Percentiles rank a stretch among this genome's conserved stretches.
Conservation (phyloP, 441 rosid genomes). For the Flueggea neowawraea region DNA sequence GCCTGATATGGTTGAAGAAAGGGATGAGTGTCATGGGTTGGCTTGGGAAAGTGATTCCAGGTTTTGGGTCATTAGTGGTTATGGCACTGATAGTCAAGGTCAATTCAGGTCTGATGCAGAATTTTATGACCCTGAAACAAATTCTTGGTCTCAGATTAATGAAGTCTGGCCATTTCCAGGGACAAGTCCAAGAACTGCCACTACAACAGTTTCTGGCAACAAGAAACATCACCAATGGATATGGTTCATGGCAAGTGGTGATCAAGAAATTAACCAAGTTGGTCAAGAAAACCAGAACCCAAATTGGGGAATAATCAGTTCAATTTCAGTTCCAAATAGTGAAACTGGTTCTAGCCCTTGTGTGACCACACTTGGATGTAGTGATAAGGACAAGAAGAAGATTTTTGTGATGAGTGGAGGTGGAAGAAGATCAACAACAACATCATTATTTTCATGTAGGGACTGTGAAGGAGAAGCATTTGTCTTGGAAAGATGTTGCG, state of each 20-base stretch:
- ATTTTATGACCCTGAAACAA: slow-evolving; percentile 32
- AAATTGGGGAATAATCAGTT: slow-evolving; percentile 24
- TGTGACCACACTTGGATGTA: slow-evolving; percentile 27
- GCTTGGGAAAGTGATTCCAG: slow-evolving; percentile 32
- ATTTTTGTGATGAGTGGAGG: slow-evolving; percentile 34
- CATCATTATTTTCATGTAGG: slow-evolving; percentile 12
- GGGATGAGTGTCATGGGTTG: slow-evolving; percentile 52
- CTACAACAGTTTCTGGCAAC: slow-evolving; percentile 10
- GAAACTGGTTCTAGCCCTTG: slow-evolving; percentile 25
- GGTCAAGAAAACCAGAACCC: not conserved
- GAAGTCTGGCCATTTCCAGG: slow-evolving; percentile 40
- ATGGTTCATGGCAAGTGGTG: slow-evolving; percentile 25
- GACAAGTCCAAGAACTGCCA: slow-evolving; percentile 32
- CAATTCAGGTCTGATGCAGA: slow-evolving; percentile 48
- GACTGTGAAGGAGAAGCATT: slow-evolving; percentile 37
- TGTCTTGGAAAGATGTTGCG: slow-evolving; percentile 22
- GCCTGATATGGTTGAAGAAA: slow-evolving; percentile 43
- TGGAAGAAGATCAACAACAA: slow-evolving; percentile 8
- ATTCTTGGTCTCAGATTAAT: slow-evolving; percentile 31
- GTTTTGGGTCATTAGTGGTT: slow-evolving; percentile 57
- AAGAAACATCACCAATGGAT: slow-evolving; percentile 22
- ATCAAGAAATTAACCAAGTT: slow-evolving; percentile 1
- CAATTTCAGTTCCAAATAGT: slow-evolving; percentile 32
- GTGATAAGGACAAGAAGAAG: slow-evolving; percentile 8
- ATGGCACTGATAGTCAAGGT: slow-evolving; percentile 52